Evolutionary conservation across 148 eudicot genomes (phyloP).

Genomic region (Cornus suecica): DNA sequence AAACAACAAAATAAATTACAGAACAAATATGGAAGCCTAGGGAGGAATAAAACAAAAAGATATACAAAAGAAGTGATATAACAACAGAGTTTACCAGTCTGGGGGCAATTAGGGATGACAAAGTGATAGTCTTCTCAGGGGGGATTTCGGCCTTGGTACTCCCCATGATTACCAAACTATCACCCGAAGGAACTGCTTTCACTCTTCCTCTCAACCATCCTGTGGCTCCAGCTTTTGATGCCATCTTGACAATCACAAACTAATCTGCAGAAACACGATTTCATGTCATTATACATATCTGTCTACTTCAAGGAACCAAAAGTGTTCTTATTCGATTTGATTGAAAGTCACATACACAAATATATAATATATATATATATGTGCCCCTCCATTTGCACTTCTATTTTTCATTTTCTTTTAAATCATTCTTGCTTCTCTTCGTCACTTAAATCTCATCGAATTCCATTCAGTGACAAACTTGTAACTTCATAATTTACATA

Average conservation of each 20-base stretch:
- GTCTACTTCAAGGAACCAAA: neutral
- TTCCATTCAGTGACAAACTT: neutral
- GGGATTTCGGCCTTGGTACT: conserved; percentile 63
- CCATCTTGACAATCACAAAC: conserved; percentile 51
- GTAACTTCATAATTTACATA: neutral
- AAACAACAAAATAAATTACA: neutral
- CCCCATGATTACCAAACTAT: conserved; percentile 80
- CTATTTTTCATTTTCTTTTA: neutral
- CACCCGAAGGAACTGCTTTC: conserved; percentile 96
- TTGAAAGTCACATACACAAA: neutral
- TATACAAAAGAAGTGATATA: neutral
- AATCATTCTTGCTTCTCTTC: neutral
- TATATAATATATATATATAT: neutral
- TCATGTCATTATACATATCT: conserved; percentile 9
- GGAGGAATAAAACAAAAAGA: neutral
- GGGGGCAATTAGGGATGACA: conserved; percentile 79
- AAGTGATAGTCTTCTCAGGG: conserved; percentile 80
- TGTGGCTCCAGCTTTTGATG: conserved; percentile 50
- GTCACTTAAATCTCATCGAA: neutral
- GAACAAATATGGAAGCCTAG: neutral
- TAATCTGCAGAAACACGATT: conserved; percentile 26
- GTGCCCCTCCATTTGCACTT: neutral
- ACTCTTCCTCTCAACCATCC: conserved; percentile 86
- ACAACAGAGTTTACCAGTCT: conserved; percentile 51
- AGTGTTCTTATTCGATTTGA: neutral